Percentiles rank a stretch among this genome's conserved stretches.
Conservation (phyloP, 1,284 basidiomycete species). For the Cerioporus squamosus region DNA sequence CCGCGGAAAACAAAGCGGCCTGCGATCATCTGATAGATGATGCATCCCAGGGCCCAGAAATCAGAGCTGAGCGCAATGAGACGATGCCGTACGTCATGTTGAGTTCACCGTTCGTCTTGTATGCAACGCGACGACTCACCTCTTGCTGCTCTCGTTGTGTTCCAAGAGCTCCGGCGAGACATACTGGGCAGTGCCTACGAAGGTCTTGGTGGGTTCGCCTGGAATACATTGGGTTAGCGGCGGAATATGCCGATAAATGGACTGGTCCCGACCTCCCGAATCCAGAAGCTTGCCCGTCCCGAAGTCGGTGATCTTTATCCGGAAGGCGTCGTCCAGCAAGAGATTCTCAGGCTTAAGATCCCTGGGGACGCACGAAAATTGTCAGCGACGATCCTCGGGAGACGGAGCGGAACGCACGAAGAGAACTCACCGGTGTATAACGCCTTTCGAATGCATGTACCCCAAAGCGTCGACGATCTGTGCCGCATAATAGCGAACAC, state of each 20-base stretch:
- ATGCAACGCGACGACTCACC: conserved; percentile 43
- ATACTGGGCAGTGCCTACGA: conserved; percentile 97
- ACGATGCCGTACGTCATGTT: conserved; percentile 16
- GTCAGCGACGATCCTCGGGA: conserved; percentile 8
- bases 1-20: conserved; percentile 91
- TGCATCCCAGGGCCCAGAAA: conserved; percentile 97
- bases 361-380: conserved; percentile 36
- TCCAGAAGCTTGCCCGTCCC: conserved; percentile 92
- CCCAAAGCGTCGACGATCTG: conserved; percentile 88
- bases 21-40: conserved; percentile 96
- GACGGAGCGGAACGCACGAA: conserved; percentile 1
- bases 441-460: conserved; percentile 87
- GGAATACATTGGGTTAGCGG: conserved; percentile 18
- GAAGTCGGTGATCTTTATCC: conserved; percentile 96
- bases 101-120: conserved; percentile 13
- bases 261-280: conserved; percentile 47
- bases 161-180: conserved; percentile 92
- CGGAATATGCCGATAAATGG: conserved; percentile 19
- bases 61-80: conserved; percentile 69
- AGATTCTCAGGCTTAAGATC: conserved; percentile 96
- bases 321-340: conserved; percentile 82
- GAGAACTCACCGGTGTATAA: conserved; percentile 79
- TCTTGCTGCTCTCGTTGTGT: conserved; percentile 72
- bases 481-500: conserved; percentile 83
- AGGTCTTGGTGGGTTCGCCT: conserved; percentile 73